Conservation (phyloP, 1,139 yeast genomes). For the Suhomyces kunorum region DNA sequence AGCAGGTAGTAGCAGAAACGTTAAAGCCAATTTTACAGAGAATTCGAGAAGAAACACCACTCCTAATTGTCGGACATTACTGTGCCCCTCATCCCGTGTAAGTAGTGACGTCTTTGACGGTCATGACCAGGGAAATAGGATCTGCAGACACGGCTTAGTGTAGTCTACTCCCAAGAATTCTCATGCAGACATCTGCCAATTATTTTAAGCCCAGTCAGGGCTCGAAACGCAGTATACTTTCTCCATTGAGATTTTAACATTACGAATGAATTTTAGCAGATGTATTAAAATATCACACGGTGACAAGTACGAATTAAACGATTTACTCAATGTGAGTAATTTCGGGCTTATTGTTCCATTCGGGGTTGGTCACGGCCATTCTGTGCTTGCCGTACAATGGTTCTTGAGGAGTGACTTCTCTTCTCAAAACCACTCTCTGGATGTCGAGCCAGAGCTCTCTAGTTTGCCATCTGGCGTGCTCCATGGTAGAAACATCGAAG, state of each 20-base stretch:
- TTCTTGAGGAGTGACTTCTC: constrained; percentile 48
- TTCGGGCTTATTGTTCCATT: constrained; percentile 62
- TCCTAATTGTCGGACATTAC: too few relatives aligned
- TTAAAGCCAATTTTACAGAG: too few relatives aligned
- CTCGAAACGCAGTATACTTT: too few relatives aligned
- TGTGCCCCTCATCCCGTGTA: too few relatives aligned
- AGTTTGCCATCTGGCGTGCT: constrained; percentile 60
- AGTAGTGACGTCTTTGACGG: too few relatives aligned
- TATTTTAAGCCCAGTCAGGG: too few relatives aligned
- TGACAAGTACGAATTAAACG: constrained; percentile 7
- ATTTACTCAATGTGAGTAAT: constrained; percentile 44
- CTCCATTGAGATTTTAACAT: neutral
- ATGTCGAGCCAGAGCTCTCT: constrained; percentile 44
- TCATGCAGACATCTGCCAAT: too few relatives aligned
- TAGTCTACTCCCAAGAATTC: too few relatives aligned
- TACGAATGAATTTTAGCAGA: neutral
- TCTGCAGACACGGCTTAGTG: too few relatives aligned
- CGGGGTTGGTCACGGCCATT: constrained; percentile 59
- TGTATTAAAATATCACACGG: constrained; percentile 6
- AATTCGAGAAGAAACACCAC: too few relatives aligned
- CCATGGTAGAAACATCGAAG: constrained; percentile 54
- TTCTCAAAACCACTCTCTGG: constrained; percentile 44
- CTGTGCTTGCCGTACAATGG: constrained; percentile 59
- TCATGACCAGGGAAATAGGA: too few relatives aligned
- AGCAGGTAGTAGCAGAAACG: too few relatives aligned